phyloP scores from a whole-genome alignment of 2,329 filamentous ascomycete genomes.

The Knufia fluminis region DNA sequence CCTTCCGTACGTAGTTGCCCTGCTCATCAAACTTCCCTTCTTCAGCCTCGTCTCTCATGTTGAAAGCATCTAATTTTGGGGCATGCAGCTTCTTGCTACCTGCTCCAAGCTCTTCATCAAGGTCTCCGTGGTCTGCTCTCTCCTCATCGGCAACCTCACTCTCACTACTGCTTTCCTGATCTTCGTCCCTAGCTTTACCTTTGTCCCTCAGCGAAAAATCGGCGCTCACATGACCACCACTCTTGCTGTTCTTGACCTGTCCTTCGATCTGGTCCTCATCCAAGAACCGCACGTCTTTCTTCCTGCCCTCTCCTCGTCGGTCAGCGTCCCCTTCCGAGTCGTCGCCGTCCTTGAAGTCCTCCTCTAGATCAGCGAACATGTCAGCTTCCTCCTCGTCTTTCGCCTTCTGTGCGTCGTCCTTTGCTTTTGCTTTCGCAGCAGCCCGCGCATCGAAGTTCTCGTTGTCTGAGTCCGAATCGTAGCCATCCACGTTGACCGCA shows the following conservation, averaged over 20 bases:
- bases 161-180: constrained; percentile 52
- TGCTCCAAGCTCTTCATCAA: constrained; percentile 80
- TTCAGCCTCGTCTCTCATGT: constrained; percentile 81
- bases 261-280: constrained; percentile 63
- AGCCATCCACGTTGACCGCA: constrained; percentile 92
- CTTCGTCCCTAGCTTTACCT: constrained; percentile 44
- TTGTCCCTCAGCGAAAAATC: constrained; percentile 43
- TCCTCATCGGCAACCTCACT: constrained; percentile 57
- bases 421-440: constrained; percentile 46
- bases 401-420: constrained; percentile 33
- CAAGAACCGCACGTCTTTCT: constrained; percentile 53
- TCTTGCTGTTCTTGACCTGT: constrained; percentile 63
- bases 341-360: constrained; percentile 48
- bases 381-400: constrained; percentile 44
- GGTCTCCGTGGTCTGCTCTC: constrained; percentile 62
- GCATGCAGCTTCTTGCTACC: constrained; percentile 88
- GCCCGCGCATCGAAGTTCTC: constrained; percentile 77
- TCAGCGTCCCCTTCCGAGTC: constrained; percentile 41
- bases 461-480: constrained; percentile 86
- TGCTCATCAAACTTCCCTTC: constrained; percentile 85
- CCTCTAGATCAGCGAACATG: constrained; percentile 70
- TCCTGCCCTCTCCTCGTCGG: constrained; percentile 43
- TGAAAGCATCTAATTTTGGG: constrained; percentile 91
- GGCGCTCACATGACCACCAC: constrained; percentile 57
- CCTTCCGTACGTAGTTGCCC: constrained; percentile 87